Percentiles rank a stretch among this genome's conserved stretches.
phyloP scores from a whole-genome alignment of 2,329 filamentous ascomycete genomes.

The Verticillium nonalfalfae region DNA sequence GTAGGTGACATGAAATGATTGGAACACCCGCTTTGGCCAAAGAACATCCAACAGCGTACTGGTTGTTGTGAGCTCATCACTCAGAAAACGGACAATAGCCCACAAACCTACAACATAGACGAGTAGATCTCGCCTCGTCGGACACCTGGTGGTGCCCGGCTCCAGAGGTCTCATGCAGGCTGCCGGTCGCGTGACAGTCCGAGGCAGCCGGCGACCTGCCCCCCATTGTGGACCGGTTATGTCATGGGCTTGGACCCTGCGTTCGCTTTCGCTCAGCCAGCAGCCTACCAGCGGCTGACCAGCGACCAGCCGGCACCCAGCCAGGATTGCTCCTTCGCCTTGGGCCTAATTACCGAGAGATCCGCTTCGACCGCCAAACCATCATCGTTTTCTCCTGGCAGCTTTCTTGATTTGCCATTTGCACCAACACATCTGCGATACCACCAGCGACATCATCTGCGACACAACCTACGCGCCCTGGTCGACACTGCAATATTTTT shows the following conservation, averaged over 20 bases:
- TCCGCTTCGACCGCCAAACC: not conserved
- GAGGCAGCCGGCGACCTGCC: not conserved
- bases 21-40: no score
- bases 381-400: not conserved
- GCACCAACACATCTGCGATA: not conserved
- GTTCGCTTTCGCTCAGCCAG: not conserved
- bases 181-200: not conserved
- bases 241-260: slow-evolving; percentile 1
- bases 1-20: no score
- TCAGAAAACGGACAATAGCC: no score
- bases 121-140: not conserved
- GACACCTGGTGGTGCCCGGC: no score
- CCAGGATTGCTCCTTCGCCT: not conserved
- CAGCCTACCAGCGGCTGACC: not conserved
- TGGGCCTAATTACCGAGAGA: not conserved
- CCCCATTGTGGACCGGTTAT: not conserved
- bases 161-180: not conserved
- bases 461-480: not conserved
- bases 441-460: not conserved
- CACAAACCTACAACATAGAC: not conserved
- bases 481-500: not conserved
- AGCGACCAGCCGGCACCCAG: not conserved
- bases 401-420: not conserved
- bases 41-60: no score
- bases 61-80: no score